These are phyloP conservation scores for Priceomyces castillae DNA, from an alignment of 805 yeast genomes.

Conservation along the genomic window DNA sequence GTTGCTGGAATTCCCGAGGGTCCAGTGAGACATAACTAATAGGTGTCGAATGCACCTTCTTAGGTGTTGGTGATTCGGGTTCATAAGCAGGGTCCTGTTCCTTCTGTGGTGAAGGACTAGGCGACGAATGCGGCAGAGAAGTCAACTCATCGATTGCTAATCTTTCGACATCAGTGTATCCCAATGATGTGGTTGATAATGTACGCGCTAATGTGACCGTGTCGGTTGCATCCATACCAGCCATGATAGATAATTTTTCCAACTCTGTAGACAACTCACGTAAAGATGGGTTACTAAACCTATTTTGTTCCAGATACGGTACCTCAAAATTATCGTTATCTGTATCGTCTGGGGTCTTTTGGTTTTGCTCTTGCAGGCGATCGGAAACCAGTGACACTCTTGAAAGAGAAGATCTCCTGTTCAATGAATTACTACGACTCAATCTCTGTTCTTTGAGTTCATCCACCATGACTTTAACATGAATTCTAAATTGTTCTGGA, in stretches of 20 bases:
- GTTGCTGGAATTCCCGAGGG: not conserved
- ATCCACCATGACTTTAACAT: constrained; percentile 58
- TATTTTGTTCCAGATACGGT: constrained; percentile 6
- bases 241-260: constrained; percentile 68
- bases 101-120: constrained; percentile 3
- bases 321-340: constrained; percentile 29
- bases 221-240: constrained; percentile 75
- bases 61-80: constrained; percentile 10
- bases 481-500: constrained; percentile 77
- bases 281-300: constrained; percentile 56
- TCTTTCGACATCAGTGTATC: constrained; percentile 51
- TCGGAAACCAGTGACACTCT: constrained; percentile 5
- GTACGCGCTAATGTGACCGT: constrained; percentile 83
- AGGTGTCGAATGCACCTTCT: not conserved
- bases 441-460: constrained; percentile 44
- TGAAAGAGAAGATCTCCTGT: constrained; percentile 24
- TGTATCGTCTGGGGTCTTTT: constrained; percentile 5
- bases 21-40: not conserved
- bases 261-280: constrained; percentile 73
- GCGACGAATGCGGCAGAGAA: constrained; percentile 19
- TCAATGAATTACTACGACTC: constrained; percentile 23
- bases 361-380: not conserved
- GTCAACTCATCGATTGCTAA: constrained; percentile 37
- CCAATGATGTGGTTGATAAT: constrained; percentile 66
- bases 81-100: constrained; percentile 2